Percentiles rank a stretch among this genome's conserved stretches.
These are phyloP conservation scores for Gaertneriomyces semiglobifer DNA, from an alignment of 192 early-diverging fungal species.

Conservation along the genomic window DNA sequence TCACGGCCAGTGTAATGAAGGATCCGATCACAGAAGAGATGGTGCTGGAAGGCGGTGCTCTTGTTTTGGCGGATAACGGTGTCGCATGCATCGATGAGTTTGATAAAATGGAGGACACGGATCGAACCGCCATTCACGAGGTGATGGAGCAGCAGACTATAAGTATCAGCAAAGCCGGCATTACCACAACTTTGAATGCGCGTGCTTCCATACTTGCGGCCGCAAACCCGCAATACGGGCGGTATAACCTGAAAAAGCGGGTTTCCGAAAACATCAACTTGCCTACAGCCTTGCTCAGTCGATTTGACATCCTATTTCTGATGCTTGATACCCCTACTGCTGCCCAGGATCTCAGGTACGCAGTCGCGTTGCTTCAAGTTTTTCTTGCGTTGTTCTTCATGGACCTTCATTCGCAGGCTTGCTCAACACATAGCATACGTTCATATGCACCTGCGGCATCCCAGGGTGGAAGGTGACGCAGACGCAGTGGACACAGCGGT, in stretches of 20 bases:
- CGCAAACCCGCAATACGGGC: constrained; percentile 94
- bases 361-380: background rate
- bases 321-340: constrained; percentile 81
- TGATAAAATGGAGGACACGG: constrained; percentile 98
- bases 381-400: background rate
- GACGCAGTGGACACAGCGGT: constrained; percentile 68
- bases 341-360: constrained; percentile 65
- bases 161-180: constrained; percentile 95
- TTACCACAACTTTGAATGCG: constrained; percentile 95
- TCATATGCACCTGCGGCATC: constrained; percentile 78
- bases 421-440: constrained; percentile 91
- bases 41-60: constrained; percentile 94
- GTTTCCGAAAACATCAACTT: constrained; percentile 92
- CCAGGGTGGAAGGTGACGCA: constrained; percentile 56
- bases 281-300: constrained; percentile 86
- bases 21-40: constrained; percentile 93
- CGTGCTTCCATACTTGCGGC: constrained; percentile 93
- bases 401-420: constrained; percentile 38
- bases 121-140: constrained; percentile 97
- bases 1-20: constrained; percentile 91
- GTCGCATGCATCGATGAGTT: constrained; percentile 99
- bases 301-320: constrained; percentile 91
- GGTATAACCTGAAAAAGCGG: constrained; percentile 71
- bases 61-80: constrained; percentile 97
- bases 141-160: constrained; percentile 99